A percentile compares a stretch with the other conserved stretches of the same genome.
phyloP scores from a whole-genome alignment of 2,329 filamentous ascomycete species.

The Dichotomopilus funicola region DNA sequence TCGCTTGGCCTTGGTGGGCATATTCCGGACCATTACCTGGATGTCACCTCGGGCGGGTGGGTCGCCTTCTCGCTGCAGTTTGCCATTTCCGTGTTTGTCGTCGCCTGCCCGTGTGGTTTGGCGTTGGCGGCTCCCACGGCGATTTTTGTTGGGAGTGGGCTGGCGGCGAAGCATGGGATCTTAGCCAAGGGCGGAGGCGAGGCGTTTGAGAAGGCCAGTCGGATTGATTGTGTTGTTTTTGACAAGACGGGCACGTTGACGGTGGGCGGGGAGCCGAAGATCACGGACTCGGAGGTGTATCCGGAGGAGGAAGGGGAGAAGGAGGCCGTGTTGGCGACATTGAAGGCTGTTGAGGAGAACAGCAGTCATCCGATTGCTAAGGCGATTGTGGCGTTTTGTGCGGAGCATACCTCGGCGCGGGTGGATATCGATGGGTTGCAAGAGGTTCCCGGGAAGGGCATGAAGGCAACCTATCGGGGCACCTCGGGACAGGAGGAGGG shows the following conservation, averaged over 20 bases:
- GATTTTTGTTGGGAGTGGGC: conserved; percentile 73
- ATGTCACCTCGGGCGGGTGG: conserved; percentile 55
- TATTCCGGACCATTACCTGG: conserved; percentile 51
- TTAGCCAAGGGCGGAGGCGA: conserved; percentile 79
- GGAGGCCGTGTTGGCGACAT: conserved; percentile 41
- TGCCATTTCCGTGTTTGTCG: conserved; percentile 79
- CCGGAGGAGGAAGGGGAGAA: conserved; percentile 27
- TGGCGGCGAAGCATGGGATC: conserved; percentile 74
- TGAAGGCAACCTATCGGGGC: conserved; percentile 49
- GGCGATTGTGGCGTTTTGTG: conserved; percentile 60
- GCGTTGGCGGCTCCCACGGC: conserved; percentile 81
- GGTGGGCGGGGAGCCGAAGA: conserved; percentile 61
- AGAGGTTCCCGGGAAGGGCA: conserved; percentile 65
- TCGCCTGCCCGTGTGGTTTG: conserved; percentile 79
- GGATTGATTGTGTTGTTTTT: conserved; percentile 72
- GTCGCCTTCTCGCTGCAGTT: conserved; percentile 71
- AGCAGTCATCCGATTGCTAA: conserved; percentile 71
- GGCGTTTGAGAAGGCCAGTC: conserved; percentile 78
- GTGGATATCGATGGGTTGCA: conserved; percentile 42
- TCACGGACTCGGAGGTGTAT: conserved; percentile 50
- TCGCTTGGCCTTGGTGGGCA: conserved; percentile 51
- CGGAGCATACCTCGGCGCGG: conserved; percentile 27
- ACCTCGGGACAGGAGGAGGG: conserved; percentile 13
- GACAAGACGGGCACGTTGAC: conserved; percentile 87
- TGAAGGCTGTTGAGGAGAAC: conserved; percentile 59